A percentile compares a stretch with the other conserved stretches of the same genome.
These are phyloP conservation scores for Aureobasidium sp. DNA, from an alignment of 2,329 filamentous ascomycete species.

Conservation along the genomic window DNA sequence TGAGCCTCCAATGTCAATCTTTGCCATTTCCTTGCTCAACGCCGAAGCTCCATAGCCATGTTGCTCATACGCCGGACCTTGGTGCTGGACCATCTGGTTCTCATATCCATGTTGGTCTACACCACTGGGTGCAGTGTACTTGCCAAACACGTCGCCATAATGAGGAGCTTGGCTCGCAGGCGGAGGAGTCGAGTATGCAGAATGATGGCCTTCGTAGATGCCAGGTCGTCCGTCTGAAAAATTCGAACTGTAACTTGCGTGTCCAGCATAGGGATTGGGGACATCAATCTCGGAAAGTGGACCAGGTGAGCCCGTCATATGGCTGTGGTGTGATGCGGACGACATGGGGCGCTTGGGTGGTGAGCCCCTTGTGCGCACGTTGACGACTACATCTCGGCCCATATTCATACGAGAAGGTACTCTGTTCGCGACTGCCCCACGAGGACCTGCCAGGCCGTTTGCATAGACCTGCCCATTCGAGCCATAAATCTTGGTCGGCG, in stretches of 20 bases:
- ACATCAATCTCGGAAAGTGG: conserved; percentile 23
- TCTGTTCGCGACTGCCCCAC: conserved; percentile 4
- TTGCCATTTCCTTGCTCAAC: conserved; percentile 62
- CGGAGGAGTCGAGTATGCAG: background rate
- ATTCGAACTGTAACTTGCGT: conserved; percentile 42
- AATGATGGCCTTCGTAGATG: background rate
- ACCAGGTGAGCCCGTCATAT: conserved; percentile 29
- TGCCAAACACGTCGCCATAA: conserved; percentile 11
- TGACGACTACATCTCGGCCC: conserved; percentile 28
- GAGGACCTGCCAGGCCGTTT: conserved; percentile 17
- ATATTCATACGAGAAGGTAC: conserved; percentile 15
- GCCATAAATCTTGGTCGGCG: conserved; percentile 30
- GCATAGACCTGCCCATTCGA: conserved; percentile 30
- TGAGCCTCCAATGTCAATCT: conserved; percentile 38
- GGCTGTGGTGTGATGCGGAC: conserved; percentile 32
- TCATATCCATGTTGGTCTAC: conserved; percentile 14
- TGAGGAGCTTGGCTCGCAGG: background rate
- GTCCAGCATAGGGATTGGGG: conserved; percentile 46
- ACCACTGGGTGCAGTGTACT: background rate
- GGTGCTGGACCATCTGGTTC: conserved; percentile 20
- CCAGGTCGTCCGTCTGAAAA: conserved; percentile 33
- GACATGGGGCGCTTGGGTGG: conserved; percentile 36
- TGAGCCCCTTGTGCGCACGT: conserved; percentile 26
- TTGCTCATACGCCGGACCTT: conserved; percentile 18
- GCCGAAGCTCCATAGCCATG: conserved; percentile 44